Percentiles rank a stretch among this genome's conserved stretches.
Evolutionary conservation across 371 early-diverging fungal genomes (phyloP).

Genomic region (Circinella umbellata): DNA sequence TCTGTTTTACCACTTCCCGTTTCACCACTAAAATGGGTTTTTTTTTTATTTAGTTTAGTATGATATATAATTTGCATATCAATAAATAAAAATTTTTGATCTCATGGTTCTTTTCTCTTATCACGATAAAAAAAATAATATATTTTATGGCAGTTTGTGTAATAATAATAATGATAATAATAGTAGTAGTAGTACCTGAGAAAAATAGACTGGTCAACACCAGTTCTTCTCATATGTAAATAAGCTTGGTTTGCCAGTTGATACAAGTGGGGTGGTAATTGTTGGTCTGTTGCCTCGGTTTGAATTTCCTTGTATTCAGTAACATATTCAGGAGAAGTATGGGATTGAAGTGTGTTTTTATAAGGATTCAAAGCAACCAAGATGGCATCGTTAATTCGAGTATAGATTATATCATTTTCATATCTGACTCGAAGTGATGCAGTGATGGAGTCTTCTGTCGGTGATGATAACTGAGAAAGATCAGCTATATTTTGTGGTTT

Average conservation of each 20-base stretch:
- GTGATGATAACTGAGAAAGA: constrained; percentile 31
- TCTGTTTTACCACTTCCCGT: constrained; percentile 92
- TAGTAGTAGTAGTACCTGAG: constrained; percentile 46
- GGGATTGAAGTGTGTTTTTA: constrained; percentile 41
- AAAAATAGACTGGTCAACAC: constrained; percentile 81
- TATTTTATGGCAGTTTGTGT: too few relatives aligned
- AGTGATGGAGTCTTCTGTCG: constrained; percentile 50
- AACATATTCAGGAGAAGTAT: constrained; percentile 72
- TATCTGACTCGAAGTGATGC: constrained; percentile 56
- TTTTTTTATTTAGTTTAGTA: too few relatives aligned
- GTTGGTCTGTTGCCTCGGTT: constrained; percentile 48
- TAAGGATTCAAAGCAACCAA: constrained; percentile 59
- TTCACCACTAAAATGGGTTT: constrained; percentile 72
- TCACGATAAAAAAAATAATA: too few relatives aligned
- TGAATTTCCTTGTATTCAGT: constrained; percentile 63
- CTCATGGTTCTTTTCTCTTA: too few relatives aligned
- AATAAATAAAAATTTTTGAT: too few relatives aligned
- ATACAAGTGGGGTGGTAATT: constrained; percentile 84
- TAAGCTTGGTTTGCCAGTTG: constrained; percentile 76
- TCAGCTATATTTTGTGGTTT: constrained; percentile 32
- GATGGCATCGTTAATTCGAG: constrained; percentile 67
- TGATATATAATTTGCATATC: too few relatives aligned
- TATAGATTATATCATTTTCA: constrained; percentile 61
- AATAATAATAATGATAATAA: background rate
- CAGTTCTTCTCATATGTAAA: constrained; percentile 84